Conservation (phyloP, 257 asterid genomes). For the Knoxia roxburghii region DNA sequence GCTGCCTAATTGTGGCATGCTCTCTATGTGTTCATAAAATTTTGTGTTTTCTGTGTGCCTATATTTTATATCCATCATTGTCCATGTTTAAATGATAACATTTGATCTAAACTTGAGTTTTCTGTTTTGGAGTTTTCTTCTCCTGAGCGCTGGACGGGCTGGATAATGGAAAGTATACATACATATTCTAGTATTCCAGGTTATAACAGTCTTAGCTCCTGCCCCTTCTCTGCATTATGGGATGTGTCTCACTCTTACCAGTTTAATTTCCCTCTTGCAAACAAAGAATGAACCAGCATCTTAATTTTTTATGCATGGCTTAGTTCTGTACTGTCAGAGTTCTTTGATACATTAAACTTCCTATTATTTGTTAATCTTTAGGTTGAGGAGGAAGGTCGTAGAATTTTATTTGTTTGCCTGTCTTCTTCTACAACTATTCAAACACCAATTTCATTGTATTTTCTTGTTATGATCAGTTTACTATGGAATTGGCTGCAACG, state of each 20-base stretch:
- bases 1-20: not conserved
- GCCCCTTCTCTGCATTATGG: not conserved
- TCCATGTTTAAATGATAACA: not conserved
- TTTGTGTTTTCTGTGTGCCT: not conserved
- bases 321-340: conserved; percentile 1
- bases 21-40: not conserved
- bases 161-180: not conserved
- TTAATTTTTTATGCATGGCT: too few relatives aligned
- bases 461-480: conserved; percentile 50
- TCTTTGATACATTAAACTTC: conserved; percentile 1
- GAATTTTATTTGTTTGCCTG: conserved; percentile 8
- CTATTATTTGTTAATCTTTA: conserved; percentile 16
- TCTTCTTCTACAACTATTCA: conserved; percentile 9
- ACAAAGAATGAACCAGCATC: not conserved
- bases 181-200: not conserved
- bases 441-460: conserved; percentile 16
- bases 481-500: conserved; percentile 72
- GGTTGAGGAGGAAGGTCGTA: conserved; percentile 17
- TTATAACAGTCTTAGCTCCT: not conserved
- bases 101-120: not conserved
- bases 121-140: not conserved
- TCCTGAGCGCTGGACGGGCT: not conserved
- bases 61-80: not conserved
- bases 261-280: not conserved
- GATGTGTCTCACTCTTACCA: not conserved